Percentiles rank a stretch among this genome's conserved stretches.
These are phyloP conservation scores for Aquilaria malaccensis DNA, from an alignment of 345 rosid genomes.

Conservation along the genomic window DNA sequence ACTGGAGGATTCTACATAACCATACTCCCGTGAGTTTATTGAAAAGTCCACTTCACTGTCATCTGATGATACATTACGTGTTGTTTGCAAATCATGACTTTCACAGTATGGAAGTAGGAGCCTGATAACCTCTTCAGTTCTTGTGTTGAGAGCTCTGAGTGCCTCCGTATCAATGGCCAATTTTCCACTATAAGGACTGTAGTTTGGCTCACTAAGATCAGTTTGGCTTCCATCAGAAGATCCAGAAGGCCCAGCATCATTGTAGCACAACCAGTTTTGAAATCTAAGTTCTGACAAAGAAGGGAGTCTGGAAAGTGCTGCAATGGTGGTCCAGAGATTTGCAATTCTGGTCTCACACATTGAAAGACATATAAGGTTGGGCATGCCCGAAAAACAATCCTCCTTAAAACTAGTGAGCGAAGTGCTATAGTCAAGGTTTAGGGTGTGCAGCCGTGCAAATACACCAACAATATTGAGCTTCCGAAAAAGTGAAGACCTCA, in stretches of 20 bases:
- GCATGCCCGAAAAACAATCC: constrained; percentile 79
- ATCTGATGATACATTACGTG: constrained; percentile 43
- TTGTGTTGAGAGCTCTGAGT: constrained; percentile 23
- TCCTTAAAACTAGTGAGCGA: constrained; percentile 59
- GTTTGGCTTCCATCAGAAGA: constrained; percentile 29
- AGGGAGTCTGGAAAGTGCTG: constrained; percentile 72
- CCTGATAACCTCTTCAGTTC: constrained; percentile 34
- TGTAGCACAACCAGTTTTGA: constrained; percentile 61
- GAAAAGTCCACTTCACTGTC: constrained; percentile 61
- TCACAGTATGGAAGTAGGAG: constrained; percentile 25
- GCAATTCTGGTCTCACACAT: constrained; percentile 77
- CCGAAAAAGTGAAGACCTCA: constrained; percentile 53
- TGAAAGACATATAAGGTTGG: constrained; percentile 64
- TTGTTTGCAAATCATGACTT: constrained; percentile 25
- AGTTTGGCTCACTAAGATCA: constrained; percentile 18
- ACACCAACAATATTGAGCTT: constrained; percentile 84
- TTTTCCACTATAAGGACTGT: constrained; percentile 18
- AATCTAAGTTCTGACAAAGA: constrained; percentile 65
- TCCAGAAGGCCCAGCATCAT: constrained; percentile 36
- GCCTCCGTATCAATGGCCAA: constrained; percentile 18
- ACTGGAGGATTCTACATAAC: constrained; percentile 27
- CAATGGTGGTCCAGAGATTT: constrained; percentile 78
- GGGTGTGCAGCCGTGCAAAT: constrained; percentile 53
- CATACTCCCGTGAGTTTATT: constrained; percentile 30
- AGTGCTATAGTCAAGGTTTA: constrained; percentile 68